Evolutionary conservation across 2,329 filamentous ascomycete genomes (phyloP), one percentile per base, ranked within the genome.

Genomic region (Didymella glomerata): DNA sequence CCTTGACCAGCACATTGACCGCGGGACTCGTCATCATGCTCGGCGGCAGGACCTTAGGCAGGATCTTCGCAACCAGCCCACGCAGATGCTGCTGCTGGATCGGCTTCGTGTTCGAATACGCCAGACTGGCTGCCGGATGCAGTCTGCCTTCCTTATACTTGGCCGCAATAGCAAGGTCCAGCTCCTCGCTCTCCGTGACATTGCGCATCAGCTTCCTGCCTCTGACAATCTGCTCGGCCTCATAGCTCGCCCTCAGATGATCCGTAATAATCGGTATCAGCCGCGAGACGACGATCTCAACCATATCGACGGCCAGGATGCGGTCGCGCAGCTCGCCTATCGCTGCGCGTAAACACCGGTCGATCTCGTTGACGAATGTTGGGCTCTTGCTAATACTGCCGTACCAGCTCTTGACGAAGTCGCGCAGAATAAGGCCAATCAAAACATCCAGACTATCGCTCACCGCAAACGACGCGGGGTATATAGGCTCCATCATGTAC

Each of bases 181-280:
- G 82, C 83, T 99, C 95, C 73, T 97, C 94, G 0, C 93, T 96
- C 79, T 99, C 95, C 2, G 96, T 98, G 54, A 99, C 88, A 65
- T 90, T 93, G 51, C 92, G 88, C 68, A 93, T 95, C 56, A 98
- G 82, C 77, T 96, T 92, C 74, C 88, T 90, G 13, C 96, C 96
- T 53, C 94, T 86, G 11, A 99, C 91, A 9, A 88, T 85, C 57
- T 90, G 86, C 80, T 99, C 95, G 0, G 95, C 95, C 65, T 95
- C 88, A 76, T 93, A 92, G 68, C 97, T 97, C 66, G 97, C 92
- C 66, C 87, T 91, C 69, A 99, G 87, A 77, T 99, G 95, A 10
- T 87, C 84, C 28, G 94, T 98, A 66, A 99, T 76, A 58, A 98
- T 88, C 13, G 96, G 96, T 38, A 97, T 89, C 46, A 98, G 84